Evolutionary conservation across 2,329 filamentous ascomycete genomes (phyloP).

Genomic region (Aspergillus cejpii): DNA sequence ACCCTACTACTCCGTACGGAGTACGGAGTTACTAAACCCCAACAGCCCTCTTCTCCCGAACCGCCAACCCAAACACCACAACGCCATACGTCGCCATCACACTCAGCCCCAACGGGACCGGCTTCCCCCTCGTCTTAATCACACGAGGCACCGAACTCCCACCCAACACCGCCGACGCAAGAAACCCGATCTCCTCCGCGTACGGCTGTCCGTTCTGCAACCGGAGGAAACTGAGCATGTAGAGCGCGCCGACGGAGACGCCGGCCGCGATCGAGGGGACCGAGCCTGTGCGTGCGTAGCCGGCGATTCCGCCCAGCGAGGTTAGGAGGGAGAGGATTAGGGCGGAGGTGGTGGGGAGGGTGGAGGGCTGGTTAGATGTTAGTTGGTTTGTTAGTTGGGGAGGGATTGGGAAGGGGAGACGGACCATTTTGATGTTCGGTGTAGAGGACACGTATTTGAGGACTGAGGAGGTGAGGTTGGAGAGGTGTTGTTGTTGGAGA

Average conservation of each 20-base stretch:
- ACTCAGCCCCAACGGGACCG: slow-evolving; percentile 73
- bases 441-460: neutral
- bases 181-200: slow-evolving; percentile 79
- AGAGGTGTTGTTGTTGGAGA: no score
- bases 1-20: no score
- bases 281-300: slow-evolving; percentile 77
- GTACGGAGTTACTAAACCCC: neutral
- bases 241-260: slow-evolving; percentile 68
- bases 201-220: slow-evolving; percentile 69
- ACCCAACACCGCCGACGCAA: slow-evolving; percentile 78
- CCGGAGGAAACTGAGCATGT: slow-evolving; percentile 74
- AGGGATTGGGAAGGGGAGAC: neutral
- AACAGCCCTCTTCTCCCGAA: slow-evolving; percentile 31
- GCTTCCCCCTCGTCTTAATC: slow-evolving; percentile 68
- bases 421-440: slow-evolving; percentile 17
- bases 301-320: slow-evolving; percentile 77
- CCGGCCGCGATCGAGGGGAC: slow-evolving; percentile 82
- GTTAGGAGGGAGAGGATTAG: slow-evolving; percentile 75
- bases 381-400: slow-evolving; percentile 1
- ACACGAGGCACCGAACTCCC: slow-evolving; percentile 81
- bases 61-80: slow-evolving; percentile 70
- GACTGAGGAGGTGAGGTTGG: no score
- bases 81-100: slow-evolving; percentile 72
- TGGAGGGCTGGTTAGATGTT: slow-evolving; percentile 4
- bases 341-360: slow-evolving; percentile 52